Base-by-base conservation (phyloP, 2,329 filamentous ascomycete species). In the Fusarium piperis region DNA sequence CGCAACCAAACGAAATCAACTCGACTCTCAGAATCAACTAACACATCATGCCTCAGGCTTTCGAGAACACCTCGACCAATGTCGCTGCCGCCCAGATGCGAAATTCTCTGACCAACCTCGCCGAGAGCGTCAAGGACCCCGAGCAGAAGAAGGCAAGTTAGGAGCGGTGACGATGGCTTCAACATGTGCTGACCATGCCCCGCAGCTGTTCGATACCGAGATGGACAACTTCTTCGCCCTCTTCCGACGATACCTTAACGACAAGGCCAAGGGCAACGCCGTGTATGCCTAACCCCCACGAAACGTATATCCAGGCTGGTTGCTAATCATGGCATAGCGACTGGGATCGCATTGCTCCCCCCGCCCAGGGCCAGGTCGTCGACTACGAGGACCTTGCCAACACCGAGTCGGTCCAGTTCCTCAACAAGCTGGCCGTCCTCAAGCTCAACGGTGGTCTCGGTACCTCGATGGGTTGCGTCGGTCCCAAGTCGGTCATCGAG, bases 161-260 rank as follows among this genome's bases (percentile, higher is more conserved):
- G 23, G n/a, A 18, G 46, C 28, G 30, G 16, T n/a, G 18, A 30
- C 55, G n/a, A 53, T 35, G 18, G 7, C 28, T n/a, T 44, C 11
- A 23, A 35, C 26, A 16, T 53, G 30, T 58, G 32, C 66, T 67
- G 61, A 74, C 64, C 33, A 61, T 30, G 2, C 12, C 11, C 23
- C 53, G 76, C 75, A 94, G 93, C 91, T 97, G 75, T 98, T 98
- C 83, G 95, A 98, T 87, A 97, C 95, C 6, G 95, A 99, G 86
- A 98, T 98, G 95, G 96, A 99, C 90, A 99, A 99, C 91, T 99
- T 99, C 89, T 99, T 99, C 82, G 92, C 94, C 68, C 92, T 99
- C 70, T 99, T 99, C 92, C 93, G 96, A 81, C 91, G 96, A 85
- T 99, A 98, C 85, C 88, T 99, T 72, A 98, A 98, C 82, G 96